Evolutionary conservation across 441 rosid genomes (phyloP).

Genomic region (Manihot esculenta): DNA sequence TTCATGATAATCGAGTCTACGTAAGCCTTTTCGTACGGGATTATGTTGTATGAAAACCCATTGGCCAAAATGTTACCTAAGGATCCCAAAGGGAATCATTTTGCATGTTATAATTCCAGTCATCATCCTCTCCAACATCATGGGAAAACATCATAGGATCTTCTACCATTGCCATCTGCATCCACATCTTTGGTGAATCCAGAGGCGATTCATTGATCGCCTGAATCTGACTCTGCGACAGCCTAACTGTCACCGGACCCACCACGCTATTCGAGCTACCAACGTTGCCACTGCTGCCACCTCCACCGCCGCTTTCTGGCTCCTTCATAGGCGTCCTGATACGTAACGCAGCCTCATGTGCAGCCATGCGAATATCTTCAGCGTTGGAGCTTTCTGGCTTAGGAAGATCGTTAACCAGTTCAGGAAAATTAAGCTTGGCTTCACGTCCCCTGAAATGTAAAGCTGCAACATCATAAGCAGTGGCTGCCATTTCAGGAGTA

Average conservation of each 20-base stretch:
- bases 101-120: conserved; percentile 20
- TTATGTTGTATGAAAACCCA: too few species aligned
- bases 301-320: background rate
- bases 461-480: conserved; percentile 87
- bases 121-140: conserved; percentile 14
- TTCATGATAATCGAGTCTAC: too few species aligned
- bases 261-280: background rate
- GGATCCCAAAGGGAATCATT: conserved; percentile 36
- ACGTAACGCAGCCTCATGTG: conserved; percentile 62
- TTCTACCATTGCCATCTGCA: conserved; percentile 32
- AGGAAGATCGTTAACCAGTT: conserved; percentile 41
- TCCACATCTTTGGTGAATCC: conserved; percentile 79
- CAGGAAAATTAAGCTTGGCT: conserved; percentile 72
- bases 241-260: conserved; percentile 45
- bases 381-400: conserved; percentile 48
- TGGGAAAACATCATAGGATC: conserved; percentile 21
- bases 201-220: conserved; percentile 75
- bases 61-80: conserved; percentile 9
- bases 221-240: conserved; percentile 73
- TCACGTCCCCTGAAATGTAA: conserved; percentile 59
- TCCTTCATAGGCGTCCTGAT: conserved; percentile 4
- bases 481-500: conserved; percentile 90
- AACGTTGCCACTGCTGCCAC: background rate
- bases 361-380: conserved; percentile 67
- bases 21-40: too few species aligned